Conservation (phyloP, 768 basidiomycete genomes). For the Nidularia pulvinata region DNA sequence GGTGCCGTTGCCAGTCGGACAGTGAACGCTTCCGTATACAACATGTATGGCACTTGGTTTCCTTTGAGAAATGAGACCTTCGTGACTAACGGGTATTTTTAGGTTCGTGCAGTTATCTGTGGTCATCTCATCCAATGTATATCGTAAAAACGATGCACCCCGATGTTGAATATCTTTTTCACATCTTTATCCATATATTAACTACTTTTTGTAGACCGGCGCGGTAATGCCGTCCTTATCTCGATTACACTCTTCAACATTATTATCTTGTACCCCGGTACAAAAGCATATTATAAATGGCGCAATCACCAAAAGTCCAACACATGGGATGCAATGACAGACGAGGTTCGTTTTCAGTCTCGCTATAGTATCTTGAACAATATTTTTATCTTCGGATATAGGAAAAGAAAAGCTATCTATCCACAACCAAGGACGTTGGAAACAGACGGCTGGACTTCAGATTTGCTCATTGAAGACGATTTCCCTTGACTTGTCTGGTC, state of each 20-base stretch:
- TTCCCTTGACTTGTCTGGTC: no score
- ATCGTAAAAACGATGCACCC: conserved; percentile 56
- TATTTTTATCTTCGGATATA: conserved; percentile 14
- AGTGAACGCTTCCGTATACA: conserved; percentile 59
- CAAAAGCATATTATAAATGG: conserved; percentile 58
- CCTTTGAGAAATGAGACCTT: no score
- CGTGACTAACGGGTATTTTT: neutral
- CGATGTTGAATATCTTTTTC: conserved; percentile 23
- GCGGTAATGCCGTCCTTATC: conserved; percentile 60
- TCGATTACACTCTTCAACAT: conserved; percentile 49
- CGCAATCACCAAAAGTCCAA: conserved; percentile 53
- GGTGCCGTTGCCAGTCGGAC: conserved; percentile 61
- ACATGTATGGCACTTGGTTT: conserved; percentile 34
- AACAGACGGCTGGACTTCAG: conserved; percentile 63
- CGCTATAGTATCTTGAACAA: neutral
- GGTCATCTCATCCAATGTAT: conserved; percentile 53
- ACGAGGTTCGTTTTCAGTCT: conserved; percentile 27
- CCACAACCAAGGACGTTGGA: conserved; percentile 57
- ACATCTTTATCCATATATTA: neutral
- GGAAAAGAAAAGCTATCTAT: conserved; percentile 56
- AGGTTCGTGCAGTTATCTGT: conserved; percentile 22
- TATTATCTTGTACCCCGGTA: conserved; percentile 48
- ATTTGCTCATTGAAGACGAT: conserved; percentile 47
- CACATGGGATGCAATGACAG: conserved; percentile 58
- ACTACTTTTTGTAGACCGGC: conserved; percentile 36